Evolutionary conservation across 164 flowering plant genomes (phyloP), one percentile per base, ranked within the genome.

Genomic region (Vitis rupestris): DNA sequence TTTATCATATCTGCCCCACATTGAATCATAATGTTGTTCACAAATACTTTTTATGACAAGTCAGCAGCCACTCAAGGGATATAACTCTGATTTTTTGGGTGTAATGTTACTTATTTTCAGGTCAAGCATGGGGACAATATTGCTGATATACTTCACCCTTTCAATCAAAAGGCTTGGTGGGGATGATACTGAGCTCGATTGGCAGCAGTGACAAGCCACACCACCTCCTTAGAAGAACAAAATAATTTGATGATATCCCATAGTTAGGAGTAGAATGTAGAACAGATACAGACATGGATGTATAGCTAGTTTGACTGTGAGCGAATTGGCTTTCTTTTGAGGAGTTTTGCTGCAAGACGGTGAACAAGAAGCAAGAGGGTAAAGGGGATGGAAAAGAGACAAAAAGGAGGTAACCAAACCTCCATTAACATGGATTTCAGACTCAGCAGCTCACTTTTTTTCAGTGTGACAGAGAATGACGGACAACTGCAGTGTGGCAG

Each of bases 101-200:
- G 50, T 10, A 10, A 15, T 10, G 11, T 52, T 15, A 52, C n/a
- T 13, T 58, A 10, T 50, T 56, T 50, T 37, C 88, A 90, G 96
- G 79, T 88, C 96, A 23, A 87, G 93, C 82, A 70, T 92, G 83
- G 97, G 97, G 59, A 87, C 97, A 10, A 78, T 92, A n/a, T 68
- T 92, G 64, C 80, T 92, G 54, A 90, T 92, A 73, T 88, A 82
- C 76, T 86, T 92, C 74, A 90, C 95, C 0, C 86, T 92, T 52
- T 77, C 92, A 3, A 71, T 85, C 47, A 51, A 79, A 44, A 89
- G 83, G 69, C 50, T 67, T n/a, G 74, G 59, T 59, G 75, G 53
- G 0, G 83, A 79, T 7, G 84, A 70, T 4, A 65, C 12, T 31
- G 72, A 61, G 19, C 63, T 77, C 8, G 78, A 80, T 52, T 79